These are phyloP conservation scores for Diplosphaera chodatii DNA, from an alignment of 139 green algal species.

Conservation along the genomic window DNA sequence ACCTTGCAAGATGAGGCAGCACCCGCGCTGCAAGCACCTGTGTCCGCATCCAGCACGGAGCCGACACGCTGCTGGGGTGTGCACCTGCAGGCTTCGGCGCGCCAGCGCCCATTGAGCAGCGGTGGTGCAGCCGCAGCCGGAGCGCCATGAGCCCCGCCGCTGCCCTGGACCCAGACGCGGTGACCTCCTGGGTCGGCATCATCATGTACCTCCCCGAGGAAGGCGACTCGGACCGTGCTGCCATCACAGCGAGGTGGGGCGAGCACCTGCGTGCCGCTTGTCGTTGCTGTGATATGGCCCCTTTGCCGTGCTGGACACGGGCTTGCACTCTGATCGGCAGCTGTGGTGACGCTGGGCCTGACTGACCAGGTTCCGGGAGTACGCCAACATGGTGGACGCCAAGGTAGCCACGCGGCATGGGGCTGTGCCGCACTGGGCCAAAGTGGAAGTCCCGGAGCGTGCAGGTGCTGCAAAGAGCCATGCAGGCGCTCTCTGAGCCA, in stretches of 20 bases:
- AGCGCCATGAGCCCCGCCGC: constrained; percentile 69
- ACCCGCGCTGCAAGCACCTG: too few relatives aligned
- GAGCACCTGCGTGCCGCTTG: too few relatives aligned
- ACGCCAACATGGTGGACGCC: constrained; percentile 56
- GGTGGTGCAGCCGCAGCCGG: constrained; percentile 73
- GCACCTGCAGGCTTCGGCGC: constrained; percentile 52
- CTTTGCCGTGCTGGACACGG: too few relatives aligned
- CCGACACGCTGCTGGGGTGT: too few relatives aligned
- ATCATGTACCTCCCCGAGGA: constrained; percentile 95
- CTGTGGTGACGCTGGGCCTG: too few relatives aligned
- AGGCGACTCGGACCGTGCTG: constrained; percentile 35
- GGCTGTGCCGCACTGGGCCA: constrained; percentile 92
- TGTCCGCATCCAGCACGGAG: too few relatives aligned
- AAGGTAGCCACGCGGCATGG: constrained; percentile 68
- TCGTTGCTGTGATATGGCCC: too few relatives aligned
- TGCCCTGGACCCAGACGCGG: constrained; percentile 12
- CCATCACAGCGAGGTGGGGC: constrained; percentile 70
- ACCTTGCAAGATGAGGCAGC: too few relatives aligned
- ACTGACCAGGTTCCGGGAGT: constrained; percentile 82
- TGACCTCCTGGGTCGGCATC: constrained; percentile 90
- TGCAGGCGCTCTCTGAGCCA: too few relatives aligned
- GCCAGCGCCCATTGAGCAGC: constrained; percentile 91
- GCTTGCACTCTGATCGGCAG: too few relatives aligned
- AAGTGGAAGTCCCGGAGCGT: constrained; percentile 72
- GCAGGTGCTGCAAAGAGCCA: too few relatives aligned